Percentiles rank a stretch among this genome's conserved stretches.
These are phyloP conservation scores for Dillenia turbinata DNA, from an alignment of 164 flowering plant genomes.

Conservation along the genomic window DNA sequence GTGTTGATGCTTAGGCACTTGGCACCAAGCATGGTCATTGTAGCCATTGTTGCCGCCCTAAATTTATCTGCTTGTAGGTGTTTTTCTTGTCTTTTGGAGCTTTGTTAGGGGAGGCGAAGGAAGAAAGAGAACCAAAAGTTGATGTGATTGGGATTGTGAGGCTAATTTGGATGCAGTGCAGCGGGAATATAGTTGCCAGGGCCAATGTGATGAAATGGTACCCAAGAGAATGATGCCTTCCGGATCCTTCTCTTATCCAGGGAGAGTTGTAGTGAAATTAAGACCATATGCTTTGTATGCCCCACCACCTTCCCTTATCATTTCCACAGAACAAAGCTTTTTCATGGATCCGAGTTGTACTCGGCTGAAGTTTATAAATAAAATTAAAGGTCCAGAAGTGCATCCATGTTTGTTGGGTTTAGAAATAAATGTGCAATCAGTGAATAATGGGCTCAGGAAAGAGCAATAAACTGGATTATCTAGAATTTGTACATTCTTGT, in stretches of 20 bases:
- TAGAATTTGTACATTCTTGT: no score
- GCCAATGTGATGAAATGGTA: neutral
- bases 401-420: no score
- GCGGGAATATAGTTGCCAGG: no score
- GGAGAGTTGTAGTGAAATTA: neutral
- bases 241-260: conserved; percentile 17
- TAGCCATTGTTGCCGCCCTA: conserved; percentile 26
- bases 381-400: no score
- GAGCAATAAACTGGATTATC: no score
- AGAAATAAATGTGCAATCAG: neutral
- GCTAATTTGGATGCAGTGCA: no score
- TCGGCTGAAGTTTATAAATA: no score
- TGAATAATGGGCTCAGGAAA: no score
- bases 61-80: no score
- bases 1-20: conserved; percentile 39
- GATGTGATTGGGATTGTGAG: neutral
- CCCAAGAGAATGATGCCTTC: neutral
- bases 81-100: neutral
- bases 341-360: neutral
- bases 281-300: conserved; percentile 1
- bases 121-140: neutral
- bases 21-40: conserved; percentile 41
- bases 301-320: neutral
- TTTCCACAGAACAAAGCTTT: conserved; percentile 3
- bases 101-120: neutral